Base-by-base conservation (phyloP, 345 rosid genomes). In the Bruguiera parviflora region DNA sequence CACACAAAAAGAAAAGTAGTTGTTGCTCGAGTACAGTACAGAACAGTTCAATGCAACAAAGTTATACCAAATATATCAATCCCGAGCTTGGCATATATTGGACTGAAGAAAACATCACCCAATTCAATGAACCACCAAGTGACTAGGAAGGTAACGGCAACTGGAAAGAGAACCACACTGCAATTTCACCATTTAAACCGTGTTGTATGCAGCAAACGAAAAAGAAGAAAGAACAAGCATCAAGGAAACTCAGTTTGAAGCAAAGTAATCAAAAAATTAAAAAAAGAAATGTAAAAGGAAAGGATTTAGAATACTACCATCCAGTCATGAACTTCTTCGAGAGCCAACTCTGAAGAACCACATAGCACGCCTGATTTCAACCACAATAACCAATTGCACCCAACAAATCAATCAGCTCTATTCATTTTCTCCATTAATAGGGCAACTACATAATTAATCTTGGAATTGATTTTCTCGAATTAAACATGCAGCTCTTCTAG, bases 321-420 rank as follows among this genome's bases (percentile, higher is more conserved):
- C 93, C 97, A 64, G 93, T 89, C 89, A 92, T 92, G 80, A 92
- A 92, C 87, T 89, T 91, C 88, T 86, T 89, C 1, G 97, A 91
- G 56, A 79, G 89, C 97, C 97, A 91, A 77, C 97, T 91, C 72
- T 89, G 96, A 11, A 91, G 83, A 77, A 89, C 92, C 65, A 82
- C 92, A 79, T 82, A 89, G 74, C 89, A 91, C 64, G 92, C 97
- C 95, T 91, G 84, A 53, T 27, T 20, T 33, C 62, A 64, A 59
- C n/a, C 58, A 73, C 27, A 60, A 43, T 9, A 59, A 58, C 18
- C 15, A 2, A 20, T 11, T 43, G 13, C 49, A 43, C 5, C 18
- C 18, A 13, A 43, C 4, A 15, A 13, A 43, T 13, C 49, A 43
- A 43, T 43, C 16, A 43, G 15, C 49, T 0, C 4, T 11, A 13